Percentiles rank a stretch among this genome's conserved stretches.
phyloP scores from a whole-genome alignment of 139 green algal genomes.

The Chlorella sp. region DNA sequence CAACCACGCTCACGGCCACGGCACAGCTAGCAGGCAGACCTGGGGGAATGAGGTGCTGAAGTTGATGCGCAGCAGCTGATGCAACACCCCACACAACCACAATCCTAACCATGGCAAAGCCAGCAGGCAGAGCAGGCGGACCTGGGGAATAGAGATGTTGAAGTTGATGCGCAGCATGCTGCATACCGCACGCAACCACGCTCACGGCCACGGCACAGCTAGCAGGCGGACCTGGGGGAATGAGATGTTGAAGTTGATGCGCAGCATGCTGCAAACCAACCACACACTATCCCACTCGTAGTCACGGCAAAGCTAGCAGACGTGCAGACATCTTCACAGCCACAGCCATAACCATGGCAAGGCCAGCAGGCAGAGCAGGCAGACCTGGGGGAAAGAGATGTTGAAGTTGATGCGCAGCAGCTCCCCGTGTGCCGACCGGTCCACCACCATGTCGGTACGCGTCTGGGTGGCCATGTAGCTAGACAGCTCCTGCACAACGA shows the following conservation, averaged over 20 bases:
- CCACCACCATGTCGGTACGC: constrained; percentile 85
- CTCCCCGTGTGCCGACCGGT: constrained; percentile 89
- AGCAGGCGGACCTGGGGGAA: constrained; percentile 37
- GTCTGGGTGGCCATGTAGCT: constrained; percentile 78
- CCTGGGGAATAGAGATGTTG: constrained; percentile 73
- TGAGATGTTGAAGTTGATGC: constrained; percentile 98
- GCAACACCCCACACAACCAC: no score
- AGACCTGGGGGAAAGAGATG: constrained; percentile 70
- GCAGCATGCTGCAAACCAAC: no score
- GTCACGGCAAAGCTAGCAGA: no score
- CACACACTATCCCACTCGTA: no score
- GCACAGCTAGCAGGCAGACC: background rate
- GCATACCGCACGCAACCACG: no score
- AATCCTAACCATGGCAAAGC: no score
- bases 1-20: no score
- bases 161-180: constrained; percentile 98
- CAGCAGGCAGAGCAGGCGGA: background rate
- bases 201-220: no score
- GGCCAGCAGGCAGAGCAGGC: background rate
- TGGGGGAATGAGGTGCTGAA: constrained; percentile 92
- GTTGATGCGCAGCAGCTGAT: constrained; percentile 95
- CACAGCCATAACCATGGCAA: no score
- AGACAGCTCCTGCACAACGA: constrained; percentile 81
- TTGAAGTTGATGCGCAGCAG: constrained; percentile 98
- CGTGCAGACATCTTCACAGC: no score